Conservation (phyloP, 139 green algal species). For the Ostreobium quekettii region DNA sequence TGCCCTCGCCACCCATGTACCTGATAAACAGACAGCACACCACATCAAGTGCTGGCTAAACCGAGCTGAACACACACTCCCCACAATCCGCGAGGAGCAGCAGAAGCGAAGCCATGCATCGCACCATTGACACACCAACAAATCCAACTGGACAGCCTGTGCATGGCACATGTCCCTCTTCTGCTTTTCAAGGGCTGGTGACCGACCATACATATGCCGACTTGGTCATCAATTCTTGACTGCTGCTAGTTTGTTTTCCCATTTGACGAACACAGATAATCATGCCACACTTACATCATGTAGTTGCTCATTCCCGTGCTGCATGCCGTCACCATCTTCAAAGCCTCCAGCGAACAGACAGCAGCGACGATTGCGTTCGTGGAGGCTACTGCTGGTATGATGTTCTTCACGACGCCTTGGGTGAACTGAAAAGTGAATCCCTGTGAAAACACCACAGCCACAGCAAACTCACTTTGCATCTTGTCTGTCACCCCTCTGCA, state of each 20-base stretch:
- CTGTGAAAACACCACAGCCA: constrained; percentile 39
- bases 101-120: too few relatives aligned
- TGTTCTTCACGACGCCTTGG: constrained; percentile 97
- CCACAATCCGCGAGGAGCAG: too few relatives aligned
- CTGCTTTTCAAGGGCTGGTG: too few relatives aligned
- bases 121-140: too few relatives aligned
- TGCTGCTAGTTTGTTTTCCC: background rate
- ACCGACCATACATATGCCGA: too few relatives aligned
- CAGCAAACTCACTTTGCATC: too few relatives aligned
- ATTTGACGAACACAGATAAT: background rate
- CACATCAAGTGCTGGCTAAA: too few relatives aligned
- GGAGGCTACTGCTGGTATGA: constrained; percentile 97
- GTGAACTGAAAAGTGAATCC: constrained; percentile 80
- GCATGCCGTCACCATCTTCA: constrained; percentile 93
- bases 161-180: too few relatives aligned
- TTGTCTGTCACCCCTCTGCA: too few relatives aligned
- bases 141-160: too few relatives aligned
- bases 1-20: constrained; percentile 83
- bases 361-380: constrained; percentile 96
- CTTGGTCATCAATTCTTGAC: background rate
- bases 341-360: constrained; percentile 80
- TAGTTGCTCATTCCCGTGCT: constrained; percentile 86
- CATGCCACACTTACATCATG: constrained; percentile 73
- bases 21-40: constrained; percentile 28
- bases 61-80: too few relatives aligned